phyloP scores from a whole-genome alignment of 257 asterid species.

The Nicotiana undulata region DNA sequence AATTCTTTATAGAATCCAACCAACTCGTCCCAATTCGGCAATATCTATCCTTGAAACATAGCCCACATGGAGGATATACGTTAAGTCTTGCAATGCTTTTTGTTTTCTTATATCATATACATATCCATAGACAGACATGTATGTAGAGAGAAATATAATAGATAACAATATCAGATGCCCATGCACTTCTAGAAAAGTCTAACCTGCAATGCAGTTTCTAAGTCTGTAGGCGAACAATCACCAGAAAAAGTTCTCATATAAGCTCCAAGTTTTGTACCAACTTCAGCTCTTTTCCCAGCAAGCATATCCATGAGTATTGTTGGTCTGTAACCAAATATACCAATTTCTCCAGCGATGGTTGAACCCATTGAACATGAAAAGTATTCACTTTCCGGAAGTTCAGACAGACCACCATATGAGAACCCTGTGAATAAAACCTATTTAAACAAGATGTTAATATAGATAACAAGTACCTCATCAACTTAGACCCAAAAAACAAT shows the following conservation, averaged over 20 bases:
- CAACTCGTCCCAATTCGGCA: not conserved
- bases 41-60: not conserved
- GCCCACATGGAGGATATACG: not conserved
- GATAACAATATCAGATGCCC: not conserved
- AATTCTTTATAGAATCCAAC: not conserved
- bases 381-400: slow-evolving; percentile 80
- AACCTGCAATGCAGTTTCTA: slow-evolving; percentile 97
- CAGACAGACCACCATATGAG: slow-evolving; percentile 88
- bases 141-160: not conserved
- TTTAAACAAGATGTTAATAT: slow-evolving; percentile 41
- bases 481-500: not conserved
- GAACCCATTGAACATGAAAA: slow-evolving; percentile 95
- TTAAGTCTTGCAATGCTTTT: not conserved
- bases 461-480: slow-evolving; percentile 19
- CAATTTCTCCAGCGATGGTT: slow-evolving; percentile 96
- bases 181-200: slow-evolving; percentile 10
- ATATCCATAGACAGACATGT: not conserved
- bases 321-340: slow-evolving; percentile 92
- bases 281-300: slow-evolving; percentile 98
- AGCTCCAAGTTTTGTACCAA: slow-evolving; percentile 84
- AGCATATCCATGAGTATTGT: slow-evolving; percentile 88
- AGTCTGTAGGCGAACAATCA: slow-evolving; percentile 92
- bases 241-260: slow-evolving; percentile 94
- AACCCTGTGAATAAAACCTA: slow-evolving; percentile 95
- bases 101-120: slow-evolving; percentile 4